Base-by-base conservation (phyloP, 2,329 filamentous ascomycete genomes). In the Plenodomus biglobosus region DNA sequence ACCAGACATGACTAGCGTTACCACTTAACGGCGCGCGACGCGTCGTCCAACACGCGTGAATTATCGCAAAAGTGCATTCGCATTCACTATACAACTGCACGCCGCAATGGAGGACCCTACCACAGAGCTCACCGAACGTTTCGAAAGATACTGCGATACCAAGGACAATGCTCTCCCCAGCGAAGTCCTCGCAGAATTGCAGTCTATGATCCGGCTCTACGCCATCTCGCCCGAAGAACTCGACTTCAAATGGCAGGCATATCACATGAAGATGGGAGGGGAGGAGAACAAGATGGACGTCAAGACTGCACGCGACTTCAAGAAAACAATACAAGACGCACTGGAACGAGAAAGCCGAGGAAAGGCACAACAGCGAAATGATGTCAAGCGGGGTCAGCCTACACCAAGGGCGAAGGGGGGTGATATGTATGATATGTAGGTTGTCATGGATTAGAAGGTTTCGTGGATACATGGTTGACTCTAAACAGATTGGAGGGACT, bases 161-260 rank as follows among this genome's bases (percentile, higher is more conserved):
- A 73, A 76, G 36, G 64, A 66, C 36, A 47, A 62, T 52, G 75
- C 81, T 32, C 78, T 97, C 5, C 83, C 90, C 53, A 77, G 85
- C 55, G 92, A 97, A 71, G 82, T 97, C 48, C 76, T 90, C 56
- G 77, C 80, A 44, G 92, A 96, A 75, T 78, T 99, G 58, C 82
- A 87, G 68, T 95, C 90, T 49, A 95, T 96, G 69, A 82, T 94
- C 75, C 85, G 86, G 45, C 79, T 97, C 51, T 90, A 96, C 74
- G 85, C 84, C 40, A 81, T 97, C 52, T 83, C 85, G 15, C 80
- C 85, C 27, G 86, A 97, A 70, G 94, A 97, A 69, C 79, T 97
- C 20, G 96, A 90, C 73, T 96, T 90, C 83, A 97, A 97, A 80
- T 99, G 94, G 94, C 94, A 99, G 73, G 92, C 91, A 0, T 97